Evolutionary conservation across 140 eudicot genomes (phyloP).

Genomic region (Anethum foeniculum): DNA sequence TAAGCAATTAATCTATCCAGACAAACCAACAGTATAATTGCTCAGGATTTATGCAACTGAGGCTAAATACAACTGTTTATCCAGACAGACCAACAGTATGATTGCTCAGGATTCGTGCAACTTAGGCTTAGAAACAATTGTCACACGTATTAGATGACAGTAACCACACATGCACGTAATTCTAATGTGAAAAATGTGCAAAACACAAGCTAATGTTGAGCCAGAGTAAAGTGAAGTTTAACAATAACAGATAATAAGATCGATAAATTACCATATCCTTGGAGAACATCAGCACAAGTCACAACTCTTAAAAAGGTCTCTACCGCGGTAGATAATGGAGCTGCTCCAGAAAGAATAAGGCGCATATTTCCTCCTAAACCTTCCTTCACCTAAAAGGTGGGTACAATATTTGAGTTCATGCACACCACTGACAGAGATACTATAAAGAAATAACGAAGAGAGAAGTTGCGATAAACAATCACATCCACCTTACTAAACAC

Average conservation of each 20-base stretch:
- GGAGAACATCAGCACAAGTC: conserved; percentile 91
- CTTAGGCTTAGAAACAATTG: not conserved
- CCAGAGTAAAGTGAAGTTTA: not conserved
- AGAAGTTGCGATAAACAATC: not conserved
- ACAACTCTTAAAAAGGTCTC: conserved; percentile 86
- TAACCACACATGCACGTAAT: not conserved
- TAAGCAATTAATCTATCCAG: no score
- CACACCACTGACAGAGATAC: not conserved
- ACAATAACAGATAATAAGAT: not conserved
- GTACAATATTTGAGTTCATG: not conserved
- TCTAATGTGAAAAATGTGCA: not conserved
- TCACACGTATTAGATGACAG: not conserved
- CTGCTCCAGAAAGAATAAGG: conserved; percentile 88
- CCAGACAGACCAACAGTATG: not conserved
- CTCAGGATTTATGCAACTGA: no score
- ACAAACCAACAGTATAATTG: no score
- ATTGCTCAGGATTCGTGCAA: not conserved
- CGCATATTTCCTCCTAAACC: conserved; percentile 91
- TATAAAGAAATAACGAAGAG: not conserved
- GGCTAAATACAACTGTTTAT: no score
- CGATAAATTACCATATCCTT: conserved; percentile 72
- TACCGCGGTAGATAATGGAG: conserved; percentile 78
- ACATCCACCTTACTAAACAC: conserved; percentile 71
- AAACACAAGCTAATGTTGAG: not conserved
- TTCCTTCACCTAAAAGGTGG: conserved; percentile 57